A percentile compares a stretch with the other conserved stretches of the same genome.
Evolutionary conservation across 495 filamentous ascomycete genomes (phyloP).

Genomic region (Neurospora africana): DNA sequence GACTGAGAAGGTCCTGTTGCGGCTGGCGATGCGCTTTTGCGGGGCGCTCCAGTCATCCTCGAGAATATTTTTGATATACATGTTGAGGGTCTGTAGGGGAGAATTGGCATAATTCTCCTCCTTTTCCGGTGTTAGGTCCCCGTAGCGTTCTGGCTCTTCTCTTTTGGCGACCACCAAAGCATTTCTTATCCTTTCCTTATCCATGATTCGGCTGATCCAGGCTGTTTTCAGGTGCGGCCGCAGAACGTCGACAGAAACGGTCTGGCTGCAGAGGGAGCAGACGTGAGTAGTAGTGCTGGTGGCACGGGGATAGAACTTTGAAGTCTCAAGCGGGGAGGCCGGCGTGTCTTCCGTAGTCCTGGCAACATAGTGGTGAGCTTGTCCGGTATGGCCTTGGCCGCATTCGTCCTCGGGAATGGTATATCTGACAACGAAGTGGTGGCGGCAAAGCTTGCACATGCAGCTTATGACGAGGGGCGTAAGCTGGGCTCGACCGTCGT

Average conservation of each 20-base stretch:
- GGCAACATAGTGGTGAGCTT: not conserved
- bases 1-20: slow-evolving; percentile 63
- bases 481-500: slow-evolving; percentile 5
- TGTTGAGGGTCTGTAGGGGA: slow-evolving; percentile 45
- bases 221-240: slow-evolving; percentile 41
- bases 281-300: slow-evolving; percentile 28
- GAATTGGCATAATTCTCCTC: slow-evolving; percentile 34
- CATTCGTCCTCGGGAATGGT: slow-evolving; percentile 3
- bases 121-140: slow-evolving; percentile 29
- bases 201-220: slow-evolving; percentile 44
- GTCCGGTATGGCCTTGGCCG: slow-evolving; percentile 2
- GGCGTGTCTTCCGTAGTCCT: not conserved
- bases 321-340: not conserved
- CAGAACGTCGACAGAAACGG: slow-evolving; percentile 33
- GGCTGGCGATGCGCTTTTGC: slow-evolving; percentile 47
- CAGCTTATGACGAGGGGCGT: slow-evolving; percentile 10
- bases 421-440: slow-evolving; percentile 21
- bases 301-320: slow-evolving; percentile 21
- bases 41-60: slow-evolving; percentile 23
- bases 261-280: slow-evolving; percentile 42
- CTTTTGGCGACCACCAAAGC: slow-evolving; percentile 43
- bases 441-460: slow-evolving; percentile 23
- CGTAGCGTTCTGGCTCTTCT: slow-evolving; percentile 48
- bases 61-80: slow-evolving; percentile 55
- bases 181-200: slow-evolving; percentile 41